Conservation (phyloP, 345 rosid genomes). For the Carallia pectinifolia region DNA sequence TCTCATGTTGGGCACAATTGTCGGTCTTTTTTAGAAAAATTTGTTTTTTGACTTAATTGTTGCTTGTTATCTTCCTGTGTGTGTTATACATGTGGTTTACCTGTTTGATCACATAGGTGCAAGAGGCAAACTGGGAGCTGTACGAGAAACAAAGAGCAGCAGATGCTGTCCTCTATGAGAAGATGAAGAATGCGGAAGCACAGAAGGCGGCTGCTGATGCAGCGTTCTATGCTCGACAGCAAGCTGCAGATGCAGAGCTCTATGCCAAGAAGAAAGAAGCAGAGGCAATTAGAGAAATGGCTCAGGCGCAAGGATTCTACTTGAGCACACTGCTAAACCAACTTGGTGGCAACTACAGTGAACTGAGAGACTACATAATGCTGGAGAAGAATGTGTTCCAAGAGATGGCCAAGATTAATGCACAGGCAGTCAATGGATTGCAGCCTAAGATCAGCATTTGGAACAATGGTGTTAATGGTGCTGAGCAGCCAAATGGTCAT, state of each 20-base stretch:
- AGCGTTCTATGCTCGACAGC: conserved; percentile 11
- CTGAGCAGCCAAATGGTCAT: background rate
- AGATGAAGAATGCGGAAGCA: conserved; percentile 10
- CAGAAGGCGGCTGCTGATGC: conserved; percentile 12
- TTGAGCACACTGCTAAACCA: conserved; percentile 12
- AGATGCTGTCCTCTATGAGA: conserved; percentile 11
- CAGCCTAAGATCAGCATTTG: conserved; percentile 22
- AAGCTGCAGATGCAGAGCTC: conserved; percentile 21
- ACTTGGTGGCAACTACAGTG: conserved; percentile 16
- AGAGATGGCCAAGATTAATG: conserved; percentile 18
- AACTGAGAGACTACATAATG: conserved; percentile 18
- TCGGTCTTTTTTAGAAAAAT: too few relatives aligned
- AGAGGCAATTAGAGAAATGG: conserved; percentile 16
- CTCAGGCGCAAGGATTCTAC: conserved; percentile 24
- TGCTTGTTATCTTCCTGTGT: background rate
- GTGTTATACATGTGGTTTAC: background rate
- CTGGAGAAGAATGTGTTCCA: conserved; percentile 16
- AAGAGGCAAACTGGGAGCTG: conserved; percentile 25
- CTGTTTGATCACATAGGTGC: conserved; percentile 10
- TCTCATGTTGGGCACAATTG: too few relatives aligned
- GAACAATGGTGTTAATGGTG: conserved; percentile 8
- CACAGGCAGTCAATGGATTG: conserved; percentile 18
- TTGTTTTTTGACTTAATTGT: background rate
- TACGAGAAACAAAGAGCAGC: conserved; percentile 21
- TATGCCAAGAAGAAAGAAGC: conserved; percentile 18